Percentiles rank a stretch among this genome's conserved stretches.
Conservation (phyloP, 2,329 filamentous ascomycete species). For the Aureobasidium musti region DNA sequence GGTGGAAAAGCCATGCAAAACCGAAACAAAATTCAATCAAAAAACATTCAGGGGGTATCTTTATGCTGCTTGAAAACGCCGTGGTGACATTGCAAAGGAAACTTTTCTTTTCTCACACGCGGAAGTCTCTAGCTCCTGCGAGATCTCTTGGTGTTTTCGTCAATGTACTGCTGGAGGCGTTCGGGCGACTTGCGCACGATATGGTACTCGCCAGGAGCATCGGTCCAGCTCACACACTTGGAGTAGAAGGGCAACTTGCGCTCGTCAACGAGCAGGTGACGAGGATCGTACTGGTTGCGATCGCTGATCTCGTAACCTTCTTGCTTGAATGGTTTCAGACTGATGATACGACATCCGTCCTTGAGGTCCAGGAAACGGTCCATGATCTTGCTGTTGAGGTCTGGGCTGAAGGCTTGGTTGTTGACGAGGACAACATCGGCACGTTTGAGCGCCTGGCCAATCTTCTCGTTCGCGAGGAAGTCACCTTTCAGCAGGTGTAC, state of each 20-base stretch:
- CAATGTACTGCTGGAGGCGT: constrained; percentile 15
- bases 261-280: constrained; percentile 77
- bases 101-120: neutral
- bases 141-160: neutral
- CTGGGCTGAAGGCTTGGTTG: constrained; percentile 92
- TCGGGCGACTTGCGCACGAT: constrained; percentile 68
- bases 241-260: constrained; percentile 68
- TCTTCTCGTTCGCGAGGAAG: constrained; percentile 72
- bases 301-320: constrained; percentile 72
- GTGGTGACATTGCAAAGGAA: constrained; percentile 1
- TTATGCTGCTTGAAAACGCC: constrained; percentile 17
- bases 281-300: constrained; percentile 76
- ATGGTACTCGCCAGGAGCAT: constrained; percentile 79
- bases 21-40: neutral
- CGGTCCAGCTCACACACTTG: constrained; percentile 84
- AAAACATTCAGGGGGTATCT: constrained; percentile 13
- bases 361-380: constrained; percentile 94
- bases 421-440: constrained; percentile 98
- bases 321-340: constrained; percentile 86
- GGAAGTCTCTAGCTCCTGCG: constrained; percentile 3
- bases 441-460: constrained; percentile 71
- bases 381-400: constrained; percentile 80
- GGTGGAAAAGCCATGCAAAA: neutral
- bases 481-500: constrained; percentile 82
- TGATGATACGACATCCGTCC: constrained; percentile 84